phyloP scores from a whole-genome alignment of 177 flowering plant genomes.

The Tripterygium wilfordii region DNA sequence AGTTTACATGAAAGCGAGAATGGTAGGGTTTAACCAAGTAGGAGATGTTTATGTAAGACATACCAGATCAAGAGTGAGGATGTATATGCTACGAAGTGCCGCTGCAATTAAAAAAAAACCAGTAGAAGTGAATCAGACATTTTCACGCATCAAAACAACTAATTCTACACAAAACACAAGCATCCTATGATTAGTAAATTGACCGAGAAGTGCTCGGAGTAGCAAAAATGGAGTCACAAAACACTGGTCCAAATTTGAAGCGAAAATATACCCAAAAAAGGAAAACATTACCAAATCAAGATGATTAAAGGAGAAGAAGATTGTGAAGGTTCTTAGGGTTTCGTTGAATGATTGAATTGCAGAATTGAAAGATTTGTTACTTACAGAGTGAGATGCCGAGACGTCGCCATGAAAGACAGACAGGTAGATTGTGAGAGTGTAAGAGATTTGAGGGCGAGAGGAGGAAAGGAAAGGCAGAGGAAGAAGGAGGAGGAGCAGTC shows the following conservation, averaged over 20 bases:
- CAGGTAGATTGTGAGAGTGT: conserved; percentile 6
- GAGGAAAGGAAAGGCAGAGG: neutral
- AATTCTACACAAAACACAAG: too few relatives aligned
- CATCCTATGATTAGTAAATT: neutral
- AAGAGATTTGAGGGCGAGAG: neutral
- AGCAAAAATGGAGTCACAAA: too few relatives aligned
- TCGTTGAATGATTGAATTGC: neutral
- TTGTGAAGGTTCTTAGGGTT: conserved; percentile 11
- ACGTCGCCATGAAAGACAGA: neutral
- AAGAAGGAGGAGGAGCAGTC: neutral
- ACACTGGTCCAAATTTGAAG: neutral
- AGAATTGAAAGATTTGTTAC: conserved; percentile 7
- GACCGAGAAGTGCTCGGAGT: too few relatives aligned
- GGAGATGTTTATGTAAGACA: too few relatives aligned
- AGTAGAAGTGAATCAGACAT: conserved; percentile 4
- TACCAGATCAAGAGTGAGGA: conserved; percentile 13
- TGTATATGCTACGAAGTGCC: neutral
- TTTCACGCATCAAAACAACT: neutral
- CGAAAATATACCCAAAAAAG: neutral
- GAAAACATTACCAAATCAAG: neutral
- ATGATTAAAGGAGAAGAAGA: too few relatives aligned
- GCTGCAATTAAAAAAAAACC: neutral
- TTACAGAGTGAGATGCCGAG: conserved; percentile 9
- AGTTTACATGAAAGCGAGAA: neutral
- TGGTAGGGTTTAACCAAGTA: neutral